Evolutionary conservation across 2,329 filamentous ascomycete species (phyloP).

Genomic region (Nothopassalora personata): DNA sequence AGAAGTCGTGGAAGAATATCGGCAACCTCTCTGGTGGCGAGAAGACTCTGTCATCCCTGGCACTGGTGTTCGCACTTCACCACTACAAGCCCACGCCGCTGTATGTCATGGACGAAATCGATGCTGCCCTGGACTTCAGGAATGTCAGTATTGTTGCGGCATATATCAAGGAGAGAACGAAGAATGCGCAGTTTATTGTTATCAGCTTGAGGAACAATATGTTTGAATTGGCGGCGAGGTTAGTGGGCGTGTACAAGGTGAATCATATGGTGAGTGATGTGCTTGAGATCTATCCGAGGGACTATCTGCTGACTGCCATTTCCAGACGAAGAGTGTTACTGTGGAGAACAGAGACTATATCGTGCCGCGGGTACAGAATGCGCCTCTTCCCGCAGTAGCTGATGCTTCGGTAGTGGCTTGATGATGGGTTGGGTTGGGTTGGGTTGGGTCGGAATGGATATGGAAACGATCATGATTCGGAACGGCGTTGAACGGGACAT

Average conservation of each 20-base stretch:
- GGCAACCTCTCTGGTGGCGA: conserved; percentile 92
- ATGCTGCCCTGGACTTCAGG: conserved; percentile 93
- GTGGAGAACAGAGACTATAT: conserved; percentile 49
- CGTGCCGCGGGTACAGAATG: conserved; percentile 15
- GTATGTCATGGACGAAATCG: conserved; percentile 99
- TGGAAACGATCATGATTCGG: neutral
- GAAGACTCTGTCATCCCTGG: conserved; percentile 90
- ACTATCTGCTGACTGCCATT: conserved; percentile 5
- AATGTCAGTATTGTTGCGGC: conserved; percentile 97
- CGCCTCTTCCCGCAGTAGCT: neutral
- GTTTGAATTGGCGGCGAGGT: conserved; percentile 93
- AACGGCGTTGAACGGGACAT: neutral
- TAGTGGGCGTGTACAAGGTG: conserved; percentile 98
- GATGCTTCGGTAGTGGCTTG: neutral
- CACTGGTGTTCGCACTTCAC: conserved; percentile 94
- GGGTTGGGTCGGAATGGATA: neutral
- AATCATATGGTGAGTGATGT: conserved; percentile 71
- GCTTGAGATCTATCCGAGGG: neutral
- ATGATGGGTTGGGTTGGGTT: neutral
- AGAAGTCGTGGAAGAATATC: conserved; percentile 99
- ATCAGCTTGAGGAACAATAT: conserved; percentile 98
- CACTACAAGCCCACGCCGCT: conserved; percentile 96
- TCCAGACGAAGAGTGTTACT: conserved; percentile 49
- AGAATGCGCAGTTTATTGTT: conserved; percentile 98
- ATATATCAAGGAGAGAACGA: conserved; percentile 98